Evolutionary conservation across 352 stramenopile genomes (phyloP), one percentile per base, ranked within the genome.

Genomic region (Pythium scleroteichum): DNA sequence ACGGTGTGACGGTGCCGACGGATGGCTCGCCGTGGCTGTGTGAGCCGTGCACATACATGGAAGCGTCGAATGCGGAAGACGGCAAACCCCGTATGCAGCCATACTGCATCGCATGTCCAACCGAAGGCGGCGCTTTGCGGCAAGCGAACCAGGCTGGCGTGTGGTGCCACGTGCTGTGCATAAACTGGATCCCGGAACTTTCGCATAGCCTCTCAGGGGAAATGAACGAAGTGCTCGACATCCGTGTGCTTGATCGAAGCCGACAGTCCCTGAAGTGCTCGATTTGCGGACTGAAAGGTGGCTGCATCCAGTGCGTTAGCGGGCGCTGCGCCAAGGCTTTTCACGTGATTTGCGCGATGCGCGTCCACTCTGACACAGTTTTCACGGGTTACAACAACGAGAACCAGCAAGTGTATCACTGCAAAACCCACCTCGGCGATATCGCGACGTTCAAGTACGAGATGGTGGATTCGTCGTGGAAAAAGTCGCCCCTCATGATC

Each of bases 161-260:
- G 8, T 93, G 88, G 86, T 79, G 77, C 40, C 88, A 97, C 66
- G 76, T 95, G 26, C 67, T 94, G 52, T 97, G 88, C 45, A 69
- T 88, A 40, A 84, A 90, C 49, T 97, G 88, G 88, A 85, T 95
- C 41, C 88, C 88, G 2, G 88, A 97, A 69, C 82, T 97, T 29
- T 88, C 72, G 48, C 81, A 91, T 60, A 89, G 79, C 22, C 63
- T 88, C 13, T 54, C 67, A 0, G 83, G 79, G 19, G 59, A 68
- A 33, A 68, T 89, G 69, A 75, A 91, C 58, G 67, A 92, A 58
- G 54, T 64, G 16, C 76, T 95, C 27, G 66, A 93, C 39, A 84
- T 94, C 39, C 67, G 75, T 9, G 56, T 77, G 35, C 61, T 96
- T 22, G 79, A 95, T 42, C 67, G 64, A 23, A 93, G 78, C 27